Base-by-base conservation (phyloP, 2,329 filamentous ascomycete genomes). In the Raffaelea ambrosiae region DNA sequence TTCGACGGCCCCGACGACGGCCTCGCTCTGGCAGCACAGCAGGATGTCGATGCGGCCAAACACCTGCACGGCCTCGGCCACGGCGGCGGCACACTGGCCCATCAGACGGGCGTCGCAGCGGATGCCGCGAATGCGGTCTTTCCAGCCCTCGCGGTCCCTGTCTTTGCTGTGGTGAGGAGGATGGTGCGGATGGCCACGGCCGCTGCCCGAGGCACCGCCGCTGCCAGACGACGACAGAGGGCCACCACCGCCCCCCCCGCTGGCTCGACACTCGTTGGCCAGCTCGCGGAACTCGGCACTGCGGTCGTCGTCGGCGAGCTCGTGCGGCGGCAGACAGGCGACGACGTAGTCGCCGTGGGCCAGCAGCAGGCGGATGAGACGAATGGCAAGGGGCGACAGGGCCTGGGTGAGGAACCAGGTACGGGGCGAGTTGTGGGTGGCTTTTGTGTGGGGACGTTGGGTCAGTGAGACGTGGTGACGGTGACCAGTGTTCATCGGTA, bases 391-490 rank as follows among this genome's bases (percentile, higher is more conserved):
- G 13, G 91, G 88, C 33, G 88, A 91, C 51, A 91, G 79, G 31
- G 88, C 87, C 50, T 87, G 84, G 11, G 90, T 95, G 55, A 98
- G 72, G 61, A 98, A 83, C 93, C 93, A 97, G 59, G 91, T 88
- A 59, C 91, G 84, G 44, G 90, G 89, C 29, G 79, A 83, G 60
- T 83, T 83, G 64, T 83, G 79, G 20, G 78, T 82, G 53, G 79
- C 77, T 80, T 22, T 14, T 9, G 16, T 36, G n/a, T n/a, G 29
- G 33, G 9, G 3, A n/a, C 22, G 16, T 20, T 19, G 10, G 22
- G n/a, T 11, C 7, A 31, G n/a, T 10, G 66, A 57, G 47, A 56
- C 22, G 16, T 10, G 22, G 29, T 16, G 22, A 14, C 18, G 3
- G 3, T 4, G 13, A 4, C 41, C 18, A 13, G 14, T 33, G 13